Conservation (phyloP, 805 yeast genomes). For the Metschnikowia picachoensis region DNA sequence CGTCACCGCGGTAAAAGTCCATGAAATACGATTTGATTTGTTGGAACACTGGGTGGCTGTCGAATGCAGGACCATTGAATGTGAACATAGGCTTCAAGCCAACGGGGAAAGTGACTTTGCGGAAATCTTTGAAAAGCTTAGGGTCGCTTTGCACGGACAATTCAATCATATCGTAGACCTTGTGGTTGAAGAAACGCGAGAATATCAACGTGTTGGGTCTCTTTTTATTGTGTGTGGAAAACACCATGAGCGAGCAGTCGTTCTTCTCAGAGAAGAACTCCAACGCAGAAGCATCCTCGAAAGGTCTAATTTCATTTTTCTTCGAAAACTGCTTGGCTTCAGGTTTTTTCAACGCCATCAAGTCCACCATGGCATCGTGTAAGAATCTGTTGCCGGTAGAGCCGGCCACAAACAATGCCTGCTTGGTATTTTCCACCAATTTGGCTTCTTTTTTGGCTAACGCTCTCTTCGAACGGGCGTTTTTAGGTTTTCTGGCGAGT, state of each 20-base stretch:
- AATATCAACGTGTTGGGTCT: conserved; percentile 90
- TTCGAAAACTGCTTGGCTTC: conserved; percentile 79
- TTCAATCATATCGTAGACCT: conserved; percentile 92
- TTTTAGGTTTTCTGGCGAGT: conserved; percentile 71
- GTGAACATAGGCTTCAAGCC: conserved; percentile 94
- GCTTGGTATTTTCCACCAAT: conserved; percentile 82
- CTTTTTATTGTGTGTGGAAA: conserved; percentile 79
- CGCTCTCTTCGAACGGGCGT: conserved; percentile 94
- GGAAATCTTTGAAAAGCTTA: conserved; percentile 77
- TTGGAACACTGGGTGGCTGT: conserved; percentile 77
- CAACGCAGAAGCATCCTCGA: conserved; percentile 79
- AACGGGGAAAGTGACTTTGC: conserved; percentile 70
- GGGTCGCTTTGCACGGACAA: conserved; percentile 61
- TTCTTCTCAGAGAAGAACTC: conserved; percentile 96
- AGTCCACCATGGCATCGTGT: conserved; percentile 86
- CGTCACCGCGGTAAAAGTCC: conserved; percentile 87
- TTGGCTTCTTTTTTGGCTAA: conserved; percentile 85
- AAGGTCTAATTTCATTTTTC: conserved; percentile 87
- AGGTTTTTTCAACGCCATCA: conserved; percentile 89
- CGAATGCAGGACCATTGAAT: conserved; percentile 90
- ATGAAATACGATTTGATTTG: conserved; percentile 85
- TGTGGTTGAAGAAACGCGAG: conserved; percentile 83
- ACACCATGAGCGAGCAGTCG: conserved; percentile 80
- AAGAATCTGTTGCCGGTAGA: conserved; percentile 70
- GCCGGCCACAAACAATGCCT: conserved; percentile 90